Conservation (phyloP, 2,329 filamentous ascomycete species). For the Alternaria ethzedia region DNA sequence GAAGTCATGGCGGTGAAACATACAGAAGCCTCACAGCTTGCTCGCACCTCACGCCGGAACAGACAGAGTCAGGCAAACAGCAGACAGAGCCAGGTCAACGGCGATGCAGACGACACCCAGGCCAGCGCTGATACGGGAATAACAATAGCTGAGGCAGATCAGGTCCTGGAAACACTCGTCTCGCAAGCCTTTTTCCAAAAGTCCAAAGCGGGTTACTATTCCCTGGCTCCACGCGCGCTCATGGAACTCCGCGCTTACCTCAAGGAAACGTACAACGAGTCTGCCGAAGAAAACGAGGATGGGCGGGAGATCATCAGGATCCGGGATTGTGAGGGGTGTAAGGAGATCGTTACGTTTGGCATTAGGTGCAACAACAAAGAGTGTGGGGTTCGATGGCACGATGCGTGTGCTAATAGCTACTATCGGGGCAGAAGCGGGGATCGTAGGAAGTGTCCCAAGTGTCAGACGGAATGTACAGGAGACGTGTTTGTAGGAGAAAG, state of each 20-base stretch:
- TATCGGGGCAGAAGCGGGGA: conserved; percentile 27
- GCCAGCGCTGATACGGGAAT: conserved; percentile 57
- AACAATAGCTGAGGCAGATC: conserved; percentile 79
- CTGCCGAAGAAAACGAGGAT: conserved; percentile 60
- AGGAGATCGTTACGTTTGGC: conserved; percentile 80
- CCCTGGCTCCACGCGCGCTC: conserved; percentile 75
- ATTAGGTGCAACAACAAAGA: conserved; percentile 36
- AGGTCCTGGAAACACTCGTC: conserved; percentile 71
- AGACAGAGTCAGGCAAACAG: conserved; percentile 36
- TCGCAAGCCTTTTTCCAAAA: conserved; percentile 85
- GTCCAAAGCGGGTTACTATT: conserved; percentile 74
- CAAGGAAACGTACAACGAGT: conserved; percentile 86
- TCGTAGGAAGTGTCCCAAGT: conserved; percentile 39
- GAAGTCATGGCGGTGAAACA: conserved; percentile 84
- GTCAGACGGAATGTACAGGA: conserved; percentile 38
- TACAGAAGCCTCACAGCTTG: conserved; percentile 78
- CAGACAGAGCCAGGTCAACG: conserved; percentile 36
- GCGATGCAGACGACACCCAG: conserved; percentile 50
- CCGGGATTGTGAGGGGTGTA: conserved; percentile 87
- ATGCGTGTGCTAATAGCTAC: conserved; percentile 42
- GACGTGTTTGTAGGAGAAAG: conserved; percentile 61
- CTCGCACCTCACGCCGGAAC: conserved; percentile 50
- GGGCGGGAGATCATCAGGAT: conserved; percentile 64
- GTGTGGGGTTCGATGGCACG: conserved; percentile 43
- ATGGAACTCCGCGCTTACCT: conserved; percentile 88